Percentiles rank a stretch among this genome's conserved stretches.
These are phyloP conservation scores for Penicillium lagena DNA, from an alignment of 495 filamentous ascomycete genomes.

Conservation along the genomic window DNA sequence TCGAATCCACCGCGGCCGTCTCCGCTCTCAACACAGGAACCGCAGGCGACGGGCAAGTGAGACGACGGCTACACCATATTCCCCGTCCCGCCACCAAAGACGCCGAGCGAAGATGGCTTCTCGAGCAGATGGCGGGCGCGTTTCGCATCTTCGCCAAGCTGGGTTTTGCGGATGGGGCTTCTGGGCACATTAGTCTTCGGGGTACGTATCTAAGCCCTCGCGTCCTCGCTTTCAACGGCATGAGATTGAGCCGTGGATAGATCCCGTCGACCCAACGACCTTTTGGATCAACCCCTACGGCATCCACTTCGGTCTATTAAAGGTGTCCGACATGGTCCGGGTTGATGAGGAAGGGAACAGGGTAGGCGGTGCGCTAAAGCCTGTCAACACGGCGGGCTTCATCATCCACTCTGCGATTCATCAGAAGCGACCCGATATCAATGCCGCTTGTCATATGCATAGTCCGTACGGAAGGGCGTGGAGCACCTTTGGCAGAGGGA, in stretches of 20 bases:
- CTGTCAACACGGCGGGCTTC: slow-evolving; percentile 51
- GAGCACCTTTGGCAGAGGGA: slow-evolving; percentile 13
- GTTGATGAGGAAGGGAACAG: slow-evolving; percentile 27
- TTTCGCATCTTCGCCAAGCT: slow-evolving; percentile 50
- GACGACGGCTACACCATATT: slow-evolving; percentile 5
- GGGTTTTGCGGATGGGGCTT: slow-evolving; percentile 54
- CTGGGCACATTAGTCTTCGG: slow-evolving; percentile 46
- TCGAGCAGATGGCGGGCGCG: slow-evolving; percentile 50
- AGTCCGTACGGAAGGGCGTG: slow-evolving; percentile 18
- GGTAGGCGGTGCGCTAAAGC: slow-evolving; percentile 27
- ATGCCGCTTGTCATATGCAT: slow-evolving; percentile 28
- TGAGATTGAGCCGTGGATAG: neutral
- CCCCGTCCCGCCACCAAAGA: slow-evolving; percentile 2
- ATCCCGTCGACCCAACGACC: slow-evolving; percentile 23
- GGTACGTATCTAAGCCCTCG: neutral
- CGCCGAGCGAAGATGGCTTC: slow-evolving; percentile 26
- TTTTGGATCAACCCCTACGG: slow-evolving; percentile 57
- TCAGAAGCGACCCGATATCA: slow-evolving; percentile 21
- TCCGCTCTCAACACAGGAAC: slow-evolving; percentile 3
- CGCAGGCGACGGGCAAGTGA: neutral
- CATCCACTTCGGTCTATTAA: slow-evolving; percentile 36
- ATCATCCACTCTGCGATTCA: slow-evolving; percentile 42
- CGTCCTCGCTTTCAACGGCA: no score
- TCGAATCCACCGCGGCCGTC: neutral
- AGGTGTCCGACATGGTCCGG: slow-evolving; percentile 22